These are phyloP conservation scores for Lyophyllum atratum DNA, from an alignment of 768 basidiomycete genomes.

Conservation along the genomic window DNA sequence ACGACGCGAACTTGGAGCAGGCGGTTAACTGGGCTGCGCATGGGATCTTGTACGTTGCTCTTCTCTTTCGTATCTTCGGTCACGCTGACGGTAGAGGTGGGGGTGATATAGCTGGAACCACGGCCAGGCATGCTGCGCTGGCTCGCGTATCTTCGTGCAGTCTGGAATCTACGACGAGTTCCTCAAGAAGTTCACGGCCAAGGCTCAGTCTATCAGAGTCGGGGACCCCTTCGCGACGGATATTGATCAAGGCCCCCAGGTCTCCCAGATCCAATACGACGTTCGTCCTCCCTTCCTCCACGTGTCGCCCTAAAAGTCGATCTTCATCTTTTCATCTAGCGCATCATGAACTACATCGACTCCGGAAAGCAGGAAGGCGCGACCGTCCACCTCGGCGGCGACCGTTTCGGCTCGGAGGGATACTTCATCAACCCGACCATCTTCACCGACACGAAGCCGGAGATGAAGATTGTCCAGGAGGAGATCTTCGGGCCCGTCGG, in stretches of 20 bases:
- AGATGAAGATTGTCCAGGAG: constrained; percentile 69
- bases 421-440: constrained; percentile 72
- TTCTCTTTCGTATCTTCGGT: neutral
- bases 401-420: constrained; percentile 44
- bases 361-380: constrained; percentile 57
- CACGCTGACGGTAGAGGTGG: neutral
- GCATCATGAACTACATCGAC: constrained; percentile 71
- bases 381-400: constrained; percentile 60
- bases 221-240: constrained; percentile 69
- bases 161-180: constrained; percentile 80
- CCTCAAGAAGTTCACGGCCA: constrained; percentile 59
- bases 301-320: neutral
- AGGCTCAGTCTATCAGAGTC: constrained; percentile 55
- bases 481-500: constrained; percentile 80
- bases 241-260: constrained; percentile 77
- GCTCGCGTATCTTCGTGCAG: constrained; percentile 87
- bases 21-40: constrained; percentile 66
- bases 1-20: constrained; percentile 64
- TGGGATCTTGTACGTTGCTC: constrained; percentile 62
- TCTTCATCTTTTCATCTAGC: constrained; percentile 32
- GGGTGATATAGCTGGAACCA: constrained; percentile 52
- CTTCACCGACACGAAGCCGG: constrained; percentile 59
- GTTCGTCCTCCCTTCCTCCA: constrained; percentile 35
- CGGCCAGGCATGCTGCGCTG: constrained; percentile 86
- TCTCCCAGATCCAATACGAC: constrained; percentile 73